These are phyloP conservation scores for Tubosaeta sp. DNA, from an alignment of 768 basidiomycete species.

Conservation along the genomic window DNA sequence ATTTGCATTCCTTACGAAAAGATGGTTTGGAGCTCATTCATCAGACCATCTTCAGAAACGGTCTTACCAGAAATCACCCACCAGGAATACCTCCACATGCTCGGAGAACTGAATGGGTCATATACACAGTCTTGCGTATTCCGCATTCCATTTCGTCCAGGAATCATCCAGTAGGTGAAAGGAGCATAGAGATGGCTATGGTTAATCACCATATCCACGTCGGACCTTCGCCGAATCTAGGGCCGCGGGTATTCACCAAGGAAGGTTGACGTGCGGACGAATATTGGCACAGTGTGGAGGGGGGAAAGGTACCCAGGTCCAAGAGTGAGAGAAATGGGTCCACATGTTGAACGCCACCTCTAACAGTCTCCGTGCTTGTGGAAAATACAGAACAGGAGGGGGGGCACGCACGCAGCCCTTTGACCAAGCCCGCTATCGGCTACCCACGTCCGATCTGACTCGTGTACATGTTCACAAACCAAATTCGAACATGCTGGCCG, in stretches of 20 bases:
- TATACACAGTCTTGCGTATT: background rate
- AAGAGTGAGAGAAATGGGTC: background rate
- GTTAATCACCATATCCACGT: background rate
- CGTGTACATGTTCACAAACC: background rate
- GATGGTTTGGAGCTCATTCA: background rate
- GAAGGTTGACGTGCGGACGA: background rate
- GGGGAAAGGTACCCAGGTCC: background rate
- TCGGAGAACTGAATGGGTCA: background rate
- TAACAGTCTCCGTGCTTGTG: background rate
- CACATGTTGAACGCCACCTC: background rate
- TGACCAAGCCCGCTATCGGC: background rate
- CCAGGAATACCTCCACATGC: background rate
- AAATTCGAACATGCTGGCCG: background rate
- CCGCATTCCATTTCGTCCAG: background rate
- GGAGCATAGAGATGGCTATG: background rate
- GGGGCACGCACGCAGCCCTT: background rate
- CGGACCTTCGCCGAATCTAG: too few relatives aligned
- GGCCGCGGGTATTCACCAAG: background rate
- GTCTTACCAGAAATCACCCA: background rate
- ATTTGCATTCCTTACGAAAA: background rate
- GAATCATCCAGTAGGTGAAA: background rate
- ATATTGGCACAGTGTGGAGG: background rate
- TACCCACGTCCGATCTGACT: background rate
- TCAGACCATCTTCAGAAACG: background rate
- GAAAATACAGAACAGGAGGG: too few relatives aligned